Percentiles rank a stretch among this genome's conserved stretches.
phyloP scores from a whole-genome alignment of 2,329 filamentous ascomycete genomes.

The Ilyonectria sp. region DNA sequence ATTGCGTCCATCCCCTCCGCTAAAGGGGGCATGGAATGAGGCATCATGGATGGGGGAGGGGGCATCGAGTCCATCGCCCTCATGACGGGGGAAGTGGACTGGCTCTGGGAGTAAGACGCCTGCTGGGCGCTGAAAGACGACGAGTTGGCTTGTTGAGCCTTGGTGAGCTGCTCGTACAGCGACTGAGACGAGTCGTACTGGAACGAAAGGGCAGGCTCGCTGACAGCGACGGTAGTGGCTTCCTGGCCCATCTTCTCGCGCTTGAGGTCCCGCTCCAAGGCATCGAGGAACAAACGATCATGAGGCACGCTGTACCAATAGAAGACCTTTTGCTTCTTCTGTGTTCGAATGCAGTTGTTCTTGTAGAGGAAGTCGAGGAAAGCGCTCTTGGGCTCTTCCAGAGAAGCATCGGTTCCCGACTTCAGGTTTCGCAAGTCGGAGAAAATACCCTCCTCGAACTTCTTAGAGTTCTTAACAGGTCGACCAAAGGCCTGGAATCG shows the following conservation, averaged over 20 bases:
- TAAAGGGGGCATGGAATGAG: conserved; percentile 70
- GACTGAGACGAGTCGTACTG: conserved; percentile 99
- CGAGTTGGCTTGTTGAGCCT: conserved; percentile 98
- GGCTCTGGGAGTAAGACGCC: conserved; percentile 79
- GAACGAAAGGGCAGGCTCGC: conserved; percentile 97
- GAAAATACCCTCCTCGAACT: conserved; percentile 99
- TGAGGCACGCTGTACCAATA: conserved; percentile 99
- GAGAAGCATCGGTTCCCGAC: conserved; percentile 96
- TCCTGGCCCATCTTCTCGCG: conserved; percentile 99
- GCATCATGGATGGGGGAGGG: conserved; percentile 87
- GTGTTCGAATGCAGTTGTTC: conserved; percentile 99
- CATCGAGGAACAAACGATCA: conserved; percentile 96
- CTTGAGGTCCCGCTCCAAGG: conserved; percentile 96
- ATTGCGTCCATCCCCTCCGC: conserved; percentile 80
- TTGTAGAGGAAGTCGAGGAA: conserved; percentile 99
- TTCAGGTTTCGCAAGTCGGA: conserved; percentile 98
- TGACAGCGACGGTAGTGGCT: conserved; percentile 95
- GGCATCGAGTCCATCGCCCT: conserved; percentile 95
- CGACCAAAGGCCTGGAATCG: conserved; percentile 98
- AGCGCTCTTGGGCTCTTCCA: conserved; percentile 98
- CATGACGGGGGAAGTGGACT: conserved; percentile 90
- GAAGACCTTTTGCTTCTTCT: conserved; percentile 99
- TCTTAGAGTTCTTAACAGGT: conserved; percentile 99
- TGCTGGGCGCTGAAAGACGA: conserved; percentile 90
- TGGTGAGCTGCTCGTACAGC: conserved; percentile 98